These are phyloP conservation scores for Otatea glauca DNA, from an alignment of 176 grass and related monocot species.

Conservation along the genomic window DNA sequence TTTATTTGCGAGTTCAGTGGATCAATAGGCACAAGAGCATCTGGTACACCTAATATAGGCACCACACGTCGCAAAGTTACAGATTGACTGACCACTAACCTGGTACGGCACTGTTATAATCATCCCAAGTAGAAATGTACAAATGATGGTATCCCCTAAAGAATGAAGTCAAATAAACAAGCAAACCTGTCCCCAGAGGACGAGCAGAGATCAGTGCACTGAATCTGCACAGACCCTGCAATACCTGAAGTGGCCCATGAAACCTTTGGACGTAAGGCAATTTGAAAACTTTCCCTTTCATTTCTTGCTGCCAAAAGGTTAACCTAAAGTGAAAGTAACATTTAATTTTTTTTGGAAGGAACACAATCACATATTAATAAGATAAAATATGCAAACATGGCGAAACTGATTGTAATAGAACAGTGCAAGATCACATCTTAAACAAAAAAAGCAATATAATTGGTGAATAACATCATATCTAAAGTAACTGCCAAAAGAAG, in stretches of 20 bases:
- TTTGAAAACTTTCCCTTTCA: constrained; percentile 96
- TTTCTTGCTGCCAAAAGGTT: constrained; percentile 97
- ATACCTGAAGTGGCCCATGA: constrained; percentile 82
- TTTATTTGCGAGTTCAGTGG: constrained; percentile 68
- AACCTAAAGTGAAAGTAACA: constrained; percentile 55
- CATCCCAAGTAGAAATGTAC: constrained; percentile 46
- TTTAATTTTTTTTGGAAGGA: background rate
- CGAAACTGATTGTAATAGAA: background rate
- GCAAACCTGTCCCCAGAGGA: constrained; percentile 82
- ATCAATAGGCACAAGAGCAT: constrained; percentile 98
- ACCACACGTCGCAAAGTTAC: constrained; percentile 85
- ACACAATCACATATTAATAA: constrained; percentile 29
- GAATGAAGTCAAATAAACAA: constrained; percentile 30
- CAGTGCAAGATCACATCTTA: constrained; percentile 17
- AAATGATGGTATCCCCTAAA: constrained; percentile 36
- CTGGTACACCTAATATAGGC: constrained; percentile 94
- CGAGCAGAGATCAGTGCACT: constrained; percentile 82
- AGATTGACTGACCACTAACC: constrained; percentile 74
- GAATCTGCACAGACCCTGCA: constrained; percentile 83
- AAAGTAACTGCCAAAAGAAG: constrained; percentile 20
- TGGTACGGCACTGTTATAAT: constrained; percentile 53
- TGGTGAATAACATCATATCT: background rate
- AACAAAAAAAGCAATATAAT: constrained; percentile 9
- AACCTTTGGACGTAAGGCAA: constrained; percentile 86
- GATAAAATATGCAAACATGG: background rate